Base-by-base conservation (phyloP, 2,329 filamentous ascomycete genomes). In the Pseudogymnoascus sp. region DNA sequence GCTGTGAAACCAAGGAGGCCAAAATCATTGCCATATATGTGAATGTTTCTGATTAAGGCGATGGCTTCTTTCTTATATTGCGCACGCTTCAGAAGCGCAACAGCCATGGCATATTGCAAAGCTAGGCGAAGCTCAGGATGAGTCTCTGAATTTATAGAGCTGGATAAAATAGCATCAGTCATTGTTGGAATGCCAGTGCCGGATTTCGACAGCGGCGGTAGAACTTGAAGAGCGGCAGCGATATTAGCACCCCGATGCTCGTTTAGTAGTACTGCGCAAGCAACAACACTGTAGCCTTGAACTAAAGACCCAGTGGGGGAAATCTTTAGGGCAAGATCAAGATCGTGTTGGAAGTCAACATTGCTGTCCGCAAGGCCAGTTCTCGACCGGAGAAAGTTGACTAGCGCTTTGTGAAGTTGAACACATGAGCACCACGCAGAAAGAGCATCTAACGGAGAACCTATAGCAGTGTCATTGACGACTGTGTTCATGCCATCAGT, bases 351-450 rank as follows among this genome's bases (percentile, higher is more conserved):
- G 42, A 43, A 23, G 42, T 43, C 42, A 72, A 40, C 68, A 38
- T 78, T 76, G 42, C 73, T 74, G 34, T 75, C 72, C 62, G 75
- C 74, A n/a, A 72, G 76, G 11, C 75, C 73, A 3, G 75, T 72
- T 16, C 77, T 76, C 12, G 77, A 76, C 46, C 83, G 81, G 36
- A 96, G 79, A 40, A 84, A 87, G n/a, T 80, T 79, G 11, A 86
- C 79, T 34, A 97, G 81, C 2, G 85, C 86, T 64, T 84, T 82
- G 69, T 92, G 89, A 42, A 96, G 77, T 12, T 85, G 80, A 63
- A 88, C 81, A 66, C 86, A 91, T 0, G 93, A 96, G 79, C 88
- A 95, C 93, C 93, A 97, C 2, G 93, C 91, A 6, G 93, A 91
- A 61, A 97, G 85, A 14, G 91, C 92, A 74, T 97, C 93, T 67